Percentiles rank a stretch among this genome's conserved stretches.
Evolutionary conservation across 176 grass and related monocot genomes (phyloP).

Genomic region (Musa acuminata): DNA sequence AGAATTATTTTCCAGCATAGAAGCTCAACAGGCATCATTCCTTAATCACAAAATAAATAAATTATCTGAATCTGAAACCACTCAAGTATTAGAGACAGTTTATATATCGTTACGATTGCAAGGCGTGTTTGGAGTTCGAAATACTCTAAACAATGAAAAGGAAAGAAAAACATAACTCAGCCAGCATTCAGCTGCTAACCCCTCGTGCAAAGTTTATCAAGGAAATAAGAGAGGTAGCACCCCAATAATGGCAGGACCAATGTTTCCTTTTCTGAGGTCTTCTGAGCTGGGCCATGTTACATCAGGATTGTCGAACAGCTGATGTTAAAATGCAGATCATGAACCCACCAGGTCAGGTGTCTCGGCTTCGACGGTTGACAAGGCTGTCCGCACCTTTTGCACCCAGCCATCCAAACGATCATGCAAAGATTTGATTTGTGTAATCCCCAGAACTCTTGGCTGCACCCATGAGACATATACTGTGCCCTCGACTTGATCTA

Average conservation of each 20-base stretch:
- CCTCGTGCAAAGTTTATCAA: neutral
- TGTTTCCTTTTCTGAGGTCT: neutral
- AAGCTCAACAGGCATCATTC: too few species aligned
- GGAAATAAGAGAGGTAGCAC: neutral
- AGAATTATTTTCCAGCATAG: too few species aligned
- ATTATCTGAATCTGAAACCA: neutral
- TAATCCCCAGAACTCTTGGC: constrained; percentile 74
- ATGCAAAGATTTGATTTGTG: constrained; percentile 65
- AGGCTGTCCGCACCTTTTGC: constrained; percentile 60
- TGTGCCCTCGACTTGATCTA: constrained; percentile 84
- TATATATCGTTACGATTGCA: neutral
- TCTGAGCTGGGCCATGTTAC: neutral
- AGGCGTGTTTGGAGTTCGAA: neutral
- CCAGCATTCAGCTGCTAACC: neutral
- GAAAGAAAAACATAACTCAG: constrained; percentile 18
- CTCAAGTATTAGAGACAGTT: neutral
- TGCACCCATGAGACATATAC: constrained; percentile 83
- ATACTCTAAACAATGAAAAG: neutral
- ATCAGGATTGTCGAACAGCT: neutral
- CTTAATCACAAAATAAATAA: too few species aligned
- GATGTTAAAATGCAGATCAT: constrained; percentile 14
- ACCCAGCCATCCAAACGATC: constrained; percentile 73
- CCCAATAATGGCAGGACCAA: neutral
- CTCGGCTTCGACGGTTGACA: constrained; percentile 82
- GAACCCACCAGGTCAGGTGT: constrained; percentile 79